Evolutionary conservation across 2,329 filamentous ascomycete genomes (phyloP).

Genomic region (Cladosporium sp.): DNA sequence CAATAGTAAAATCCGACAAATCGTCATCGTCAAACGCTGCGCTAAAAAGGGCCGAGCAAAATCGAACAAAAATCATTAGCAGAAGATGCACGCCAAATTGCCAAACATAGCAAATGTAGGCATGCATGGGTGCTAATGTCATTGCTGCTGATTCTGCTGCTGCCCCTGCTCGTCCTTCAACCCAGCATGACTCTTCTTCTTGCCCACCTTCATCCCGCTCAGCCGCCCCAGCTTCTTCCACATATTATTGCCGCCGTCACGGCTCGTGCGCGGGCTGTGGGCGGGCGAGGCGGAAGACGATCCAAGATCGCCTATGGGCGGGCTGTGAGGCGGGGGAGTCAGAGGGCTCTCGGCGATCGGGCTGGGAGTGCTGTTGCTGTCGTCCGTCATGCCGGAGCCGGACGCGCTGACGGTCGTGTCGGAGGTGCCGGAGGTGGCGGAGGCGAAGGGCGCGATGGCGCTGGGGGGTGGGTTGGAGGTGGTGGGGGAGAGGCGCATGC

Average conservation of each 20-base stretch:
- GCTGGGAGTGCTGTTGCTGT: conserved; percentile 60
- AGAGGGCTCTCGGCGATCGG: conserved; percentile 52
- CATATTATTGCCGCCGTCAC: conserved; percentile 21
- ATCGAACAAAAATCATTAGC: no score
- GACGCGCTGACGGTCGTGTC: conserved; percentile 4
- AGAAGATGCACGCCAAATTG: no score
- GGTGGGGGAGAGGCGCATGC: conserved; percentile 30
- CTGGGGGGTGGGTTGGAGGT: conserved; percentile 22
- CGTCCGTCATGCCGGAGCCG: conserved; percentile 58
- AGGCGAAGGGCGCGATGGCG: conserved; percentile 14
- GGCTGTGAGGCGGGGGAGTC: conserved; percentile 72
- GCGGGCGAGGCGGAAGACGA: conserved; percentile 9
- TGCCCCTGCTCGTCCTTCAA: conserved; percentile 21
- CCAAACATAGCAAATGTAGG: no score
- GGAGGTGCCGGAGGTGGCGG: conserved; percentile 12
- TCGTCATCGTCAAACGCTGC: no score
- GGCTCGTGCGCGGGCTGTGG: conserved; percentile 10
- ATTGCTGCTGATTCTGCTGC: no score
- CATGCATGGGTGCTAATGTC: no score
- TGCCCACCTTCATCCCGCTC: conserved; percentile 30
- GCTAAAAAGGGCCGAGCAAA: no score
- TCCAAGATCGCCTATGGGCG: conserved; percentile 48
- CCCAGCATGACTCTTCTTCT: conserved; percentile 31
- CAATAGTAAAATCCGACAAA: no score
- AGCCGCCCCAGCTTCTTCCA: conserved; percentile 37